Evolutionary conservation across 2,329 filamentous ascomycete species (phyloP), one percentile per base, ranked within the genome.

Genomic region (Fusarium sp.): DNA sequence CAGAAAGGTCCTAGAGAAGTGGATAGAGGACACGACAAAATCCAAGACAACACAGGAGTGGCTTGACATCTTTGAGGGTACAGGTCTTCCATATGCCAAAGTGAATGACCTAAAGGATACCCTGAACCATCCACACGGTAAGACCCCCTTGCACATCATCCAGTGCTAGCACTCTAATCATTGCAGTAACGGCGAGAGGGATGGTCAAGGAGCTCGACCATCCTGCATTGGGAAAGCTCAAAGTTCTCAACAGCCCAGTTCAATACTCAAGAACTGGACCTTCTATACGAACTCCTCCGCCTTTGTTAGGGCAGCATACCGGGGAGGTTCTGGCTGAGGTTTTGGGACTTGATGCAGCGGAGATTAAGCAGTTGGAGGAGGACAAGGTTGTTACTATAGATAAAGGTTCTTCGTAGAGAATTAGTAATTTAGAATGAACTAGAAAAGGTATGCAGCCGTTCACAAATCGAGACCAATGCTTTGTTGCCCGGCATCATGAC

Each of bases 121-220:
- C 0, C 83, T 99, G 57, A 91, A 92, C 63, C 94, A 98, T 79
- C 88, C 92, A 69, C 96, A 99, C 82, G 94, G 94, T 84, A 85
- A 82, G 84, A 6, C 2, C 7, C 24, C 53, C 14, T 44, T n/a
- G n/a, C n/a, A n/a, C n/a, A n/a, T n/a, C n/a, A n/a, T n/a, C n/a
- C n/a, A n/a, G n/a, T n/a, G n/a, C n/a, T n/a, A n/a, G n/a, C n/a
- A n/a, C n/a, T 1, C 20, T 57, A 17, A 35, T 6, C 17, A 10
- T 51, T 12, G 7, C 2, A 71, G 67, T 71, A 1, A 31, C 22
- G 7, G 95, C 95, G 24, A 89, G 96, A 62, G 88, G 91, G 63
- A 98, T 99, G 96, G 92, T 98, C 0, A 90, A 93, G 14, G 92
- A 97, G 79, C 85, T 98, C 22, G 88, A 97, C 0, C 96, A 99